These are phyloP conservation scores for Cylindrotheca fusiformis DNA, from an alignment of 108 stramenopile species.

Conservation along the genomic window DNA sequence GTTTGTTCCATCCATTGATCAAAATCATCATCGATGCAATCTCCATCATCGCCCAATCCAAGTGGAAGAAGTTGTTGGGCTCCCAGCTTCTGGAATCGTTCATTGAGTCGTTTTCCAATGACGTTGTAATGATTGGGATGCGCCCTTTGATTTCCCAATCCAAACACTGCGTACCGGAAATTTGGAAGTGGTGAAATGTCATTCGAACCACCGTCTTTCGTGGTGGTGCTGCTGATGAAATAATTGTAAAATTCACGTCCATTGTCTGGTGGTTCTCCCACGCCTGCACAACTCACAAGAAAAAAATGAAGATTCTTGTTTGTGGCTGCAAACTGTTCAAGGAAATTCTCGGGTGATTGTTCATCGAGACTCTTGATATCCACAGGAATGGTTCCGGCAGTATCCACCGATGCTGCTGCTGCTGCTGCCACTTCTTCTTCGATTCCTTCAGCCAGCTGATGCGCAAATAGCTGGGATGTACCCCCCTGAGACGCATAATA, in stretches of 20 bases:
- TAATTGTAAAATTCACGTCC: conserved; percentile 30
- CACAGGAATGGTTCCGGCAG: conserved; percentile 8
- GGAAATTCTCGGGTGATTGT: conserved; percentile 44
- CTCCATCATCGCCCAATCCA: conserved; percentile 91
- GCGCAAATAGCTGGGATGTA: conserved; percentile 91
- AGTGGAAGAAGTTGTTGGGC: conserved; percentile 56
- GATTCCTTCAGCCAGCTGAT: conserved; percentile 63
- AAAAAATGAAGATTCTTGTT: conserved; percentile 22
- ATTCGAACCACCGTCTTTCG: conserved; percentile 18
- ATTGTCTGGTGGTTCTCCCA: conserved; percentile 38
- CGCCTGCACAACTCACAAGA: conserved; percentile 27
- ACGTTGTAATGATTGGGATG: conserved; percentile 88
- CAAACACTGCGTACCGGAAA: conserved; percentile 80
- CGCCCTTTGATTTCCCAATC: conserved; percentile 84
- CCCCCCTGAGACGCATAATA: conserved; percentile 88
- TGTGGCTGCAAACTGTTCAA: conserved; percentile 13
- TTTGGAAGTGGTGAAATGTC: conserved; percentile 11
- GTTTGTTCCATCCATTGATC: conserved; percentile 82
- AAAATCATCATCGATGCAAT: conserved; percentile 90
- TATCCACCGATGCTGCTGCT: conserved; percentile 4
- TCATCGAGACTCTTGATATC: conserved; percentile 48
- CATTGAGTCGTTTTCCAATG: conserved; percentile 71
- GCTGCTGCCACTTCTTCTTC: conserved; percentile 16
- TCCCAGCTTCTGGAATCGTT: conserved; percentile 65
- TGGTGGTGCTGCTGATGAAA: background rate